Conservation (phyloP, 805 yeast genomes). For the Clavispora santaluciae region DNA sequence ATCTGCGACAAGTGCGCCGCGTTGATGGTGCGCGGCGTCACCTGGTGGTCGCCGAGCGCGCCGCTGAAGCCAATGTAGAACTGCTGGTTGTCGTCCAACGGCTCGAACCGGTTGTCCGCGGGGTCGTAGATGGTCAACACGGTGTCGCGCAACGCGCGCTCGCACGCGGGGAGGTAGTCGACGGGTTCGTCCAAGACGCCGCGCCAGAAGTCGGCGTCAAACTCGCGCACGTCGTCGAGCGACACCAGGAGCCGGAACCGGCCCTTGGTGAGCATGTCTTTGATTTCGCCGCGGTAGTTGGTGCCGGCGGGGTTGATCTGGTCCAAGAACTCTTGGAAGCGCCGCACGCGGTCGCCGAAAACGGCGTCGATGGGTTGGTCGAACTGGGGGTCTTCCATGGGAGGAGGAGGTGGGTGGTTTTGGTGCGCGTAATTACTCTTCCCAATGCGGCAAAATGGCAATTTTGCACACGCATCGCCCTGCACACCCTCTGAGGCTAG, state of each 20-base stretch:
- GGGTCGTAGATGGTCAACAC: conserved; percentile 70
- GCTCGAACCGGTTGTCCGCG: conserved; percentile 45
- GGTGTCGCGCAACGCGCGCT: conserved; percentile 77
- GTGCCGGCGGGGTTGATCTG: conserved; percentile 46
- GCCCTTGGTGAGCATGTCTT: conserved; percentile 65
- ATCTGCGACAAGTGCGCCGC: conserved; percentile 73
- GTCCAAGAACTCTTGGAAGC: conserved; percentile 82
- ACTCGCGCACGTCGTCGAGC: conserved; percentile 83
- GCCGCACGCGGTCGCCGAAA: conserved; percentile 79
- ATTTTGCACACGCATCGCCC: no score
- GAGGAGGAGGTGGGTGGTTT: background rate
- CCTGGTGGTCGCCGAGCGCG: conserved; percentile 81
- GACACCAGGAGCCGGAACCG: conserved; percentile 66
- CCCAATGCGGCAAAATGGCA: conserved; percentile 7
- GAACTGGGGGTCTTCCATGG: conserved; percentile 20
- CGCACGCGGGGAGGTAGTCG: conserved; percentile 84
- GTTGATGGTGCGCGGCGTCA: conserved; percentile 82
- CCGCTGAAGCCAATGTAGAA: conserved; percentile 82
- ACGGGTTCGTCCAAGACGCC: conserved; percentile 76
- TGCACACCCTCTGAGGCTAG: no score
- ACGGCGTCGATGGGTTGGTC: conserved; percentile 41
- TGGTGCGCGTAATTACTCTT: conserved; percentile 17
- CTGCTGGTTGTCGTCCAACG: conserved; percentile 55
- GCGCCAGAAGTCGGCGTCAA: conserved; percentile 70
- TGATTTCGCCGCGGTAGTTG: conserved; percentile 65